Evolutionary conservation across 345 rosid species (phyloP).

Genomic region (thale cress (Arabidopsis thaliana)): DNA sequence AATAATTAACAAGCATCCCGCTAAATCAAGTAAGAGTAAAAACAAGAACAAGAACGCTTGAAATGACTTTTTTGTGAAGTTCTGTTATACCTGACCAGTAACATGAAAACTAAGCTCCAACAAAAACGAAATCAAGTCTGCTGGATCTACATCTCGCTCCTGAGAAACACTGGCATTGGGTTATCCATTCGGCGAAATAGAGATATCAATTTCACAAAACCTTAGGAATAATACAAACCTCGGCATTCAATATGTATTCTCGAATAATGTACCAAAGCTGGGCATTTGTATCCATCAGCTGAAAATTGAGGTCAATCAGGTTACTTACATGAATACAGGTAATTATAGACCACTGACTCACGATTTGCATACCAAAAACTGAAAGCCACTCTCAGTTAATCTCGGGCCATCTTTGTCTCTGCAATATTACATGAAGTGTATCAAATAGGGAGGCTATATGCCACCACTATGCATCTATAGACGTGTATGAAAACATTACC

Average conservation of each 20-base stretch:
- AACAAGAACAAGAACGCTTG: neutral
- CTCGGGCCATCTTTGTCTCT: conserved; percentile 87
- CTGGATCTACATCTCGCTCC: conserved; percentile 87
- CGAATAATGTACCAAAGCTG: conserved; percentile 97
- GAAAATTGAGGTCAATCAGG: conserved; percentile 42
- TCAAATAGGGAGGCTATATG: conserved; percentile 29
- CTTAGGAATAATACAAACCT: conserved; percentile 58
- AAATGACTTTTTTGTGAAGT: neutral
- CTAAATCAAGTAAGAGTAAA: conserved; percentile 9
- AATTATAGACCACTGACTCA: conserved; percentile 38
- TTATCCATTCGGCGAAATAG: conserved; percentile 7
- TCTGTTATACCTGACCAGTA: conserved; percentile 74
- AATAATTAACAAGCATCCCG: conserved; percentile 20
- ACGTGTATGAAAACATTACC: conserved; percentile 48
- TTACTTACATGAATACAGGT: conserved; percentile 31
- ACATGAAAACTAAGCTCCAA: conserved; percentile 97
- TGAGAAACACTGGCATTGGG: conserved; percentile 46
- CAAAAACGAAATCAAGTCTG: conserved; percentile 89
- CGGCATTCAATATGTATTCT: conserved; percentile 92
- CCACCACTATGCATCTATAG: conserved; percentile 21
- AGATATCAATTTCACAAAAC: conserved; percentile 30
- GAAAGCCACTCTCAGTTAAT: conserved; percentile 94
- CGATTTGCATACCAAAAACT: conserved; percentile 79
- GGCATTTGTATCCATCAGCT: conserved; percentile 99
- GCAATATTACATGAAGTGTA: conserved; percentile 30